Percentiles rank a stretch among this genome's conserved stretches.
Evolutionary conservation across 2,329 filamentous ascomycete species (phyloP).

Genomic region (Colletotrichum tofieldiae): DNA sequence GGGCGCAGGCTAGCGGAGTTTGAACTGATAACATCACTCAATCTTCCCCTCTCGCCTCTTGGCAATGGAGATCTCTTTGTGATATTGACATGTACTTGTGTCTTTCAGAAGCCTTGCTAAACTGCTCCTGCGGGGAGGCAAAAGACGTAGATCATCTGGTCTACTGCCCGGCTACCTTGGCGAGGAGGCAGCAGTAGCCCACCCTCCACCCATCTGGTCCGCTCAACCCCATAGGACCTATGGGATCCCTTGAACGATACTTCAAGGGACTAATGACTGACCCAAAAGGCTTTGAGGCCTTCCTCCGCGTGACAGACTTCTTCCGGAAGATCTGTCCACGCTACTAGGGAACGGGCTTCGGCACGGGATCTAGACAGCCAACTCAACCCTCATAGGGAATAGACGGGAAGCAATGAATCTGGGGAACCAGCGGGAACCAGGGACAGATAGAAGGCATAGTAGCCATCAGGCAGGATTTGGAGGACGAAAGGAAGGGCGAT

Average conservation of each 20-base stretch:
- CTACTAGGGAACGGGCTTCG: neutral
- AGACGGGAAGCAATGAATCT: neutral
- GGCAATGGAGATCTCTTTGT: no score
- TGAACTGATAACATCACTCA: no score
- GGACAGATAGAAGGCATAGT: constrained; percentile 6
- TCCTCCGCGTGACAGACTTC: constrained; percentile 5
- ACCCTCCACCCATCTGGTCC: neutral
- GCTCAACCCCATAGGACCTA: neutral
- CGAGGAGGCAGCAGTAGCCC: constrained; percentile 6
- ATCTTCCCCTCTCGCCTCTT: no score
- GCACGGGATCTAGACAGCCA: neutral
- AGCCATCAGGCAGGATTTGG: constrained; percentile 8
- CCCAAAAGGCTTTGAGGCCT: constrained; percentile 5
- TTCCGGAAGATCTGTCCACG: neutral
- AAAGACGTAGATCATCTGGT: constrained; percentile 11
- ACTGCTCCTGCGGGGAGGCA: constrained; percentile 2
- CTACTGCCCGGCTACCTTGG: constrained; percentile 3
- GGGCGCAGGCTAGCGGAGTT: no score
- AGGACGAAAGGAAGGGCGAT: neutral
- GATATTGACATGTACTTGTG: no score
- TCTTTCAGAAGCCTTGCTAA: no score
- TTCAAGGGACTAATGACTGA: constrained; percentile 5
- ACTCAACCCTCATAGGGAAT: neutral
- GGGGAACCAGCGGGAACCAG: constrained; percentile 6
- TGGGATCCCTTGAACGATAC: constrained; percentile 3